Conservation (phyloP, 805 yeast species). For the Yarrowia bubula region DNA sequence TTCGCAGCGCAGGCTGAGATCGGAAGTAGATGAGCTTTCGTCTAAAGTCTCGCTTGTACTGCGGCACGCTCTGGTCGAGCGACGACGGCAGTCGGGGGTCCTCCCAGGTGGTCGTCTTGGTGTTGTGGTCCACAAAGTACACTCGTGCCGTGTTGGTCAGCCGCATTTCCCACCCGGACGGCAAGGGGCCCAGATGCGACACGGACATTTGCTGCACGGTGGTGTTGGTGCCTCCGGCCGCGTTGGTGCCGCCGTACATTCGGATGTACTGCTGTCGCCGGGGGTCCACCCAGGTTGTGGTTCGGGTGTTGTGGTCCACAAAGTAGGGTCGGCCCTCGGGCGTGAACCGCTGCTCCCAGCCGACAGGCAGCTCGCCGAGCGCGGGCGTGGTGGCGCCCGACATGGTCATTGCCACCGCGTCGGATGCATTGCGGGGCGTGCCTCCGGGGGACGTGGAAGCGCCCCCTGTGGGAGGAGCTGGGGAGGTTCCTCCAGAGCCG, state of each 20-base stretch:
- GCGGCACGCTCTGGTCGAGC: conserved; percentile 97
- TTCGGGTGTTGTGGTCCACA: conserved; percentile 98
- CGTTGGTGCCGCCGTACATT: conserved; percentile 72
- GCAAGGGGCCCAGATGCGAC: conserved; percentile 94
- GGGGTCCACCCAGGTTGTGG: conserved; percentile 99
- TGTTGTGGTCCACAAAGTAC: conserved; percentile 97
- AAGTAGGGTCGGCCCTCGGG: conserved; percentile 98
- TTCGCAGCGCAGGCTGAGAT: conserved; percentile 96
- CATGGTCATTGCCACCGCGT: conserved; percentile 49
- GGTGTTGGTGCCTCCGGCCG: conserved; percentile 60
- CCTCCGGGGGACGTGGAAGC: conserved; percentile 44
- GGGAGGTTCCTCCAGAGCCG: conserved; percentile 43
- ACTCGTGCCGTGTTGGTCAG: conserved; percentile 97
- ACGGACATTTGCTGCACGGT: conserved; percentile 98
- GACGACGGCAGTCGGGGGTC: conserved; percentile 98
- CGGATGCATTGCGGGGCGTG: conserved; percentile 46
- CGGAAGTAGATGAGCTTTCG: conserved; percentile 96
- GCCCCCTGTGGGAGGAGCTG: too few species aligned
- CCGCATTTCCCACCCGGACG: conserved; percentile 99
- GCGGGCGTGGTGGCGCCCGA: conserved; percentile 84
- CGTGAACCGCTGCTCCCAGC: conserved; percentile 98
- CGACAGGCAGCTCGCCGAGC: conserved; percentile 93
- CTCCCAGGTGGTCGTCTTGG: conserved; percentile 99
- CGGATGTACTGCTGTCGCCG: conserved; percentile 97
- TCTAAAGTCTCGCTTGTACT: conserved; percentile 97